Base-by-base conservation (phyloP, 441 rosid genomes). In the Adansonia rubrostipa region DNA sequence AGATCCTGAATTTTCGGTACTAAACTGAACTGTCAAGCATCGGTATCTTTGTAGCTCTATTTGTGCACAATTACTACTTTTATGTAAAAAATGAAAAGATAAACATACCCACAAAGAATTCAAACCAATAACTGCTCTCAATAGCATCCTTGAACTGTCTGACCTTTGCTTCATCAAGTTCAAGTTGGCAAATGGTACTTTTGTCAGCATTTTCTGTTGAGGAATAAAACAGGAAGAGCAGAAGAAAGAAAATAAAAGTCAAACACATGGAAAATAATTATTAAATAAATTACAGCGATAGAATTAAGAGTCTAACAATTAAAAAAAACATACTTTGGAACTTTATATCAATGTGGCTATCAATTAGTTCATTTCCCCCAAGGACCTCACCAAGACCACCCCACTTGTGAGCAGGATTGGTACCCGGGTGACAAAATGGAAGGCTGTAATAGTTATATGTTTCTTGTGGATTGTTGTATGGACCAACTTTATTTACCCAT, bases 361-460 rank as follows among this genome's bases (percentile, higher is more conserved):
- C 98, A 71, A 97, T 95, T 73, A 97, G 99, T 84, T 97, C 99
- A 82, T 97, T 97, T 79, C 99, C 99, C 85, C 99, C 99, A 17
- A 97, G 90, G 82, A 95, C 99, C 86, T 97, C 99, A 78, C 99
- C 99, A 83, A 97, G 99, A 75, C 99, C 99, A 84, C 98, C 99
- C 99, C 99, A 97, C 81, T 95, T 97, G 88, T 97, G 99, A 67
- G 88, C 89, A 75, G 89, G 82, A 81, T 80, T 84, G 36, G 28
- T 85, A 79, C 93, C 77, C 54, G 89, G 86, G 76, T 82, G 93
- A 79, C 99, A 97, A 89, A 95, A 95, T 33, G 99, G 99, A 84
- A 97, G 99, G 87, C 96, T 94, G 90, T 93, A 93, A 79, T 97
- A 97, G 88, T 97, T 97, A 85, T 97, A 97, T 0, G 99, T 97